Conservation (phyloP, 2,329 filamentous ascomycete species). For the Esteya vermicola region DNA sequence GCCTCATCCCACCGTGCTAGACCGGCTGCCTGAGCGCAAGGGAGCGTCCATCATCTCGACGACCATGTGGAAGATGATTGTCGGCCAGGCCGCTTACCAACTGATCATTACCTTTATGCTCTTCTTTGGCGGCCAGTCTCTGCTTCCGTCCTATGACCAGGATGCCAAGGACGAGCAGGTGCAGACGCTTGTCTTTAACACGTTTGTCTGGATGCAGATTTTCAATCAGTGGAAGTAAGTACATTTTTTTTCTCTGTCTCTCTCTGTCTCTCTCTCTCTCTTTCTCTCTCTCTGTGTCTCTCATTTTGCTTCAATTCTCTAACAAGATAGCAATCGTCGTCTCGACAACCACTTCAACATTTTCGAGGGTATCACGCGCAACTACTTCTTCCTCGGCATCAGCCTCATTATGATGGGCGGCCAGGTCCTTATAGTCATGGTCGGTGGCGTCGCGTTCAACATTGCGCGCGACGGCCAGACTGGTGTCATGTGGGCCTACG, state of each 20-base stretch:
- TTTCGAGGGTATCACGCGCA: constrained; percentile 72
- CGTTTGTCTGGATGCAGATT: constrained; percentile 99
- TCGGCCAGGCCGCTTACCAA: constrained; percentile 84
- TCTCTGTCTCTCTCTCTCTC: not conserved
- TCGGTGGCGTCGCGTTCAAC: constrained; percentile 69
- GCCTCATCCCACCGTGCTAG: constrained; percentile 65
- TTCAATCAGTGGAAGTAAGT: constrained; percentile 94
- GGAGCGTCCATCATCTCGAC: constrained; percentile 56
- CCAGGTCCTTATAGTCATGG: constrained; percentile 78
- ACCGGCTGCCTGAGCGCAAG: constrained; percentile 55
- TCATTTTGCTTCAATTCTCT: constrained; percentile 7
- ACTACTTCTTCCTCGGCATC: constrained; percentile 82
- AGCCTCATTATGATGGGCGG: constrained; percentile 77
- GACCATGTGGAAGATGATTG: constrained; percentile 99
- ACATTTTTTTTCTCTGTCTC: not conserved
- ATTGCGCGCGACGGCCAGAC: constrained; percentile 49
- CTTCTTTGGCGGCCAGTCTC: constrained; percentile 38
- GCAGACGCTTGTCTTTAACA: constrained; percentile 85
- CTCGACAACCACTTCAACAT: constrained; percentile 94
- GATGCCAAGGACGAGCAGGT: constrained; percentile 34
- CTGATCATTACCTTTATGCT: constrained; percentile 66
- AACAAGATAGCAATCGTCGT: constrained; percentile 56
- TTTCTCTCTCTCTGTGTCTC: not conserved
- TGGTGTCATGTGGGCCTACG: constrained; percentile 73
- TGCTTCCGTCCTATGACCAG: constrained; percentile 24